A percentile compares a stretch with the other conserved stretches of the same genome.
Evolutionary conservation across 1,284 basidiomycete genomes (phyloP).

Genomic region (Ustanciosporium gigantosporum): DNA sequence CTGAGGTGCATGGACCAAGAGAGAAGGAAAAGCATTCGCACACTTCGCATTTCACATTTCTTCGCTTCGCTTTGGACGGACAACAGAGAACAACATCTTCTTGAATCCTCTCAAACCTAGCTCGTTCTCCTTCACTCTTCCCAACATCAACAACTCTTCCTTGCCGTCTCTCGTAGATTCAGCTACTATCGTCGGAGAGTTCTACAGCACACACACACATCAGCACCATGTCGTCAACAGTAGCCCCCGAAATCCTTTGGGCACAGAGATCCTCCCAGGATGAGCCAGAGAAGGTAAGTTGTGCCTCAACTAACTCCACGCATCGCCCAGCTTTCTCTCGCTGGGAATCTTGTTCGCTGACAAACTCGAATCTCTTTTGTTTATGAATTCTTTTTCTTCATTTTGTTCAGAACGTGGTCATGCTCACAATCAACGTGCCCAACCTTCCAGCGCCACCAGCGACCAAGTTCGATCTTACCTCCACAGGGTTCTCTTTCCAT

Average conservation of each 20-base stretch:
- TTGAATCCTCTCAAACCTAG: too few species aligned
- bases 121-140: too few species aligned
- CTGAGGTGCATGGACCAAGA: too few species aligned
- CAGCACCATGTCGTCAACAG: constrained; percentile 26
- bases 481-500: constrained; percentile 48
- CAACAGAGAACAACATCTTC: not conserved
- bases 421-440: constrained; percentile 60
- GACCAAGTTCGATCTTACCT: constrained; percentile 55
- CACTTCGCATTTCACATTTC: not conserved
- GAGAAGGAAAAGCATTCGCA: too few species aligned
- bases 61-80: not conserved
- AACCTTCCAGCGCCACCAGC: constrained; percentile 52
- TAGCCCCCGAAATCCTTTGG: constrained; percentile 59
- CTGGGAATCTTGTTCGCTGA: not conserved
- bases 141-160: too few species aligned
- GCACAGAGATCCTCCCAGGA: constrained; percentile 55
- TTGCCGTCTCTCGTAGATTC: not conserved
- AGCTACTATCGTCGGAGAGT: not conserved
- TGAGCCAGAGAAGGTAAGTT: constrained; percentile 52
- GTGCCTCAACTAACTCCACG: not conserved
- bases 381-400: not conserved
- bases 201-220: too few species aligned
- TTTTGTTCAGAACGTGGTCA: constrained; percentile 46
- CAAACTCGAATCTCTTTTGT: too few species aligned
- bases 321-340: not conserved